Evolutionary conservation across 2,329 filamentous ascomycete species (phyloP), one percentile per base, ranked within the genome.

Genomic region (Lanzia echinophila): DNA sequence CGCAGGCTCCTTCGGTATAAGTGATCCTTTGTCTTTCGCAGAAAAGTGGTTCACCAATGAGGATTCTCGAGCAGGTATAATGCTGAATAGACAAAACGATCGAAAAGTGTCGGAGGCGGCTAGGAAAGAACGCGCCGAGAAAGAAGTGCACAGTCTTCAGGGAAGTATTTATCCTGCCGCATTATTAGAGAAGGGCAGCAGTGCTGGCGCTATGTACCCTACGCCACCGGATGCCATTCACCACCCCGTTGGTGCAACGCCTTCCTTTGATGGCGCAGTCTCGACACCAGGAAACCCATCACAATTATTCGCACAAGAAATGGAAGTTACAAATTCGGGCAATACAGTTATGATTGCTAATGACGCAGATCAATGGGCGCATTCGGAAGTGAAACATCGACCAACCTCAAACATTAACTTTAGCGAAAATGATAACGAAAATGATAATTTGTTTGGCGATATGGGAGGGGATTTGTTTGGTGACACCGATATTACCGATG

Each of bases 151-250:
- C 61, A 69, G 68, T 22, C 72, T 67, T 54, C 71, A 67, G 49
- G 62, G 75, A 22, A 79, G 73, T 58, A 78, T 73, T 1, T 72
- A 79, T 47, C 82, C 81, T 7, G 78, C 80, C 6, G 60, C 78
- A 19, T 71, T 73, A 15, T 62, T 79, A 6, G 74, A 79, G 58
- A 72, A 79, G 61, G 69, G 77, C 36, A 77, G 74, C 59, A 75
- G 65, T 51, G 63, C 73, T 22, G 78, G 79, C 41, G 76, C 79
- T 2, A 82, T 88, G 69, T 88, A 89, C 65, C 85, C 83, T 8
- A 89, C 86, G 6, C 86, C 86, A 2, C 86, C 86, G 11, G 85
- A 88, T 64, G 83, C 76, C 13, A 70, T 84, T 17, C 81, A 82
- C 39, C 74, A 75, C 49, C 69, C 71, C 2, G 68, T 75, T 10